These are phyloP conservation scores for Mycena rosella DNA, from an alignment of 768 basidiomycete species.

Conservation along the genomic window DNA sequence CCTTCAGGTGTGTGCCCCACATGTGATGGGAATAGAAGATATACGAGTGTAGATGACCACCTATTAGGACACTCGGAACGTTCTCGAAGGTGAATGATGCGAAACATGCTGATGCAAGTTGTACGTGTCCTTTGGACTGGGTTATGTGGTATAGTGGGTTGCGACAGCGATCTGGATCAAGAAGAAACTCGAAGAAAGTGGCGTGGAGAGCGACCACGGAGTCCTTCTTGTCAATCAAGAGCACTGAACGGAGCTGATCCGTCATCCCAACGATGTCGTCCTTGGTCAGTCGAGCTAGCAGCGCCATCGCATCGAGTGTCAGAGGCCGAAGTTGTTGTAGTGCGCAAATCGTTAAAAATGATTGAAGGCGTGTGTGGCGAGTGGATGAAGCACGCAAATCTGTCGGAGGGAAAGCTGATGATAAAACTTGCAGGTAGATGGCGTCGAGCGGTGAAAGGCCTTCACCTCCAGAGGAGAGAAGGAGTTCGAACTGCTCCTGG, in stretches of 20 bases:
- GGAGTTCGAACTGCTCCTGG: conserved; percentile 9
- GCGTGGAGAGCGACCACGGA: conserved; percentile 11
- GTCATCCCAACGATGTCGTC: conserved; percentile 19
- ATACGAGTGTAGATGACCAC: not conserved
- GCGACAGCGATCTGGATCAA: conserved; percentile 9
- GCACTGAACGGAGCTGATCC: conserved; percentile 13
- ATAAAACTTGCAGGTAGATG: conserved; percentile 17
- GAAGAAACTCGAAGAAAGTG: conserved; percentile 18
- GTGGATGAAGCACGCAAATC: not conserved
- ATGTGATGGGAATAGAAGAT: not conserved
- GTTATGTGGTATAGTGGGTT: conserved; percentile 10
- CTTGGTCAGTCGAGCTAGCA: not conserved
- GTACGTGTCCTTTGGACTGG: not conserved
- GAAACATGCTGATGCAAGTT: conserved; percentile 12
- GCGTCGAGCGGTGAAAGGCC: conserved; percentile 8
- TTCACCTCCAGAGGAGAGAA: conserved; percentile 11
- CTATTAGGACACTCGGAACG: not conserved
- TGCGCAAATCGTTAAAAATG: conserved; percentile 12
- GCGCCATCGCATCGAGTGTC: conserved; percentile 1
- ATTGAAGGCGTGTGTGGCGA: too few species aligned
- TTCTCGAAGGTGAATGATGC: conserved; percentile 7
- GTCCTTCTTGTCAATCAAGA: conserved; percentile 1
- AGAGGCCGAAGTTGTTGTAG: not conserved
- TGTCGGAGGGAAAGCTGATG: conserved; percentile 5
- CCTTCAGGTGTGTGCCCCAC: not conserved